A percentile compares a stretch with the other conserved stretches of the same genome.
phyloP scores from a whole-genome alignment of 306 rosid species.

The Ormosia semicastrata region DNA sequence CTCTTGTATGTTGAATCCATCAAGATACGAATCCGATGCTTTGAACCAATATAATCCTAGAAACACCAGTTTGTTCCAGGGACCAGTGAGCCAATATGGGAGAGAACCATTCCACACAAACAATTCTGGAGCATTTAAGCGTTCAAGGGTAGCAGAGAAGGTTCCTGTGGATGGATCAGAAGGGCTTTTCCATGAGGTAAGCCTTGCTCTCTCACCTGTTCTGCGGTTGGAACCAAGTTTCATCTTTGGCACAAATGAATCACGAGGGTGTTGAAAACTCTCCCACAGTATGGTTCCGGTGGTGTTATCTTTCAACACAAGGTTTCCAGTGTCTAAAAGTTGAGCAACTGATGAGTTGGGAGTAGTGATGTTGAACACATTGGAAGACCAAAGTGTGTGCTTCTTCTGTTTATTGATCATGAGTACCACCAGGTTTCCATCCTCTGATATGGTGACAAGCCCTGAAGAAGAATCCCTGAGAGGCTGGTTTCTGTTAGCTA shows the following conservation, averaged over 20 bases:
- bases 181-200: slow-evolving; percentile 33
- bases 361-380: neutral
- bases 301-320: slow-evolving; percentile 12
- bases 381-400: slow-evolving; percentile 26
- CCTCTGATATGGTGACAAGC: neutral
- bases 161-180: slow-evolving; percentile 27
- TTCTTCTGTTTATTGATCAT: neutral
- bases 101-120: slow-evolving; percentile 19
- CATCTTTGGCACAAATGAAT: no score
- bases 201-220: neutral
- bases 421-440: slow-evolving; percentile 21
- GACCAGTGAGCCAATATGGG: slow-evolving; percentile 31
- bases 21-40: no score
- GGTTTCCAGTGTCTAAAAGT: slow-evolving; percentile 32
- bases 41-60: no score
- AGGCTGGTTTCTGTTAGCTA: slow-evolving; percentile 26
- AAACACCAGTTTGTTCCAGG: slow-evolving; percentile 1
- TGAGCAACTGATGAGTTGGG: neutral
- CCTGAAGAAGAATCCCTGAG: slow-evolving; percentile 20
- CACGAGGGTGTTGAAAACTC: slow-evolving; percentile 36
- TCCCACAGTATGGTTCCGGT: slow-evolving; percentile 9
- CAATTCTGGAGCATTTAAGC: neutral
- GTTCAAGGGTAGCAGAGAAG: neutral
- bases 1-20: no score
- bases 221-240: neutral